Evolutionary conservation across 2,329 filamentous ascomycete species (phyloP), one percentile per base, ranked within the genome.

Genomic region (Mycosphaerella arachidis): DNA sequence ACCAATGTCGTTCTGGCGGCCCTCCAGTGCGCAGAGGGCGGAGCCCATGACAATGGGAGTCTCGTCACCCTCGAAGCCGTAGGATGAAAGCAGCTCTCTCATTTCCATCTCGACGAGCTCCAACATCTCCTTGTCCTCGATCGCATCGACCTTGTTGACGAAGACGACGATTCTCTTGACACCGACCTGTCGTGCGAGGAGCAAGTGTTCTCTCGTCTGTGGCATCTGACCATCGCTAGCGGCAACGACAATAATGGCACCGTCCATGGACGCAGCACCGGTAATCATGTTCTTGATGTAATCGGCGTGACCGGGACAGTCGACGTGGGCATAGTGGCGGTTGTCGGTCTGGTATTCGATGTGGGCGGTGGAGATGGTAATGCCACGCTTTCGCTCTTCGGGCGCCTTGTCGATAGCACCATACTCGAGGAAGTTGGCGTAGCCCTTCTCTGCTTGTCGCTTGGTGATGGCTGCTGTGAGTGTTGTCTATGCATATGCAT

Each of bases 201-300:
- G 86, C 79, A 99, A 84, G 82, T 99, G 94, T 82, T 99, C 94
- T 79, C 94, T 86, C 68, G 94, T 99, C 86, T 99, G 95, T 73
- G 94, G 94, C 94, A 99, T 99, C 82, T 99, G 95, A 76, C 94
- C 94, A 76, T 99, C 94, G 40, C 92, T 96, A 70, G 94, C 94
- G 70, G 95, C 95, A 71, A 99, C 95, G 68, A 99, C 94, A 73
- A 99, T 97, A 76, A 99, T 93, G 73, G 94, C 93, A 73, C 94
- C 94, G 73, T 99, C 94, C 94, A 99, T 99, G 84, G 92, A 96
- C 73, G 95, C 93, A 65, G 94, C 92, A 87, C 94, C 94, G 69
- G 94, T 99, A 78, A 99, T 99, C 94, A 99, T 99, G 88, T 99
- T 99, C 87, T 99, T 99, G 84, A 99, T 97, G 85, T 99, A 99